Evolutionary conservation across 179 eudicot species (phyloP), one percentile per base, ranked within the genome.

Genomic region (Beta lomatogona): DNA sequence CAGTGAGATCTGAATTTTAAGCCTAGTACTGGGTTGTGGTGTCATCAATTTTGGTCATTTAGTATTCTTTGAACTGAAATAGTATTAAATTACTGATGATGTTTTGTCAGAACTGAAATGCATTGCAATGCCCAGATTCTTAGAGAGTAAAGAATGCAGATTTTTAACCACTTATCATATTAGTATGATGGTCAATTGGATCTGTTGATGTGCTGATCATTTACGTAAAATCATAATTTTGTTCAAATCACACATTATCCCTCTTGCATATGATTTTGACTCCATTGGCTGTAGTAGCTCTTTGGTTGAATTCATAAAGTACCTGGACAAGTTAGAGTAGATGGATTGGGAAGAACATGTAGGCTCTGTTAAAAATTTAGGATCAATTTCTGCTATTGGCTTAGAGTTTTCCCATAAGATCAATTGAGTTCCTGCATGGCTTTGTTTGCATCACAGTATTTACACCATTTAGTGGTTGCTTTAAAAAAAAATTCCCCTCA

Each of bases 51-150:
- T 53, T n/a, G 5, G 50, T 19, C 63, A 72, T 76, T 22, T 15
- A 60, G 58, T 12, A 4, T 71, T 15, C 28, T 53, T 6, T 58
- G 59, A 19, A 82, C 6, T 46, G 80, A 71, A 81, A 28, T 64
- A 59, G 55, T 73, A 44, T 44, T 22, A 19, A 41, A 25, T 25
- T 8, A 65, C 59, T 15, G 31, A 64, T 36, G 25, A 66, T 57
- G 11, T 18, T 72, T 48, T 69, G 25, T 54, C 7, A 9, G 66
- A 54, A 64, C 50, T 50, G 44, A 19, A 22, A 25, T 71, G 50
- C 53, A 73, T 36, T 28, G 55, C 60, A 18, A 41, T 16, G 21
- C 18, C 52, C 31, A 5, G 54, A n/a, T 19, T 50, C 31, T 73
- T n/a, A 8, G 31, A 31, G 55, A 79, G 15, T 41, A 22, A 25